Conservation (phyloP, 768 basidiomycete genomes). For the Phanerochaete sordida region DNA sequence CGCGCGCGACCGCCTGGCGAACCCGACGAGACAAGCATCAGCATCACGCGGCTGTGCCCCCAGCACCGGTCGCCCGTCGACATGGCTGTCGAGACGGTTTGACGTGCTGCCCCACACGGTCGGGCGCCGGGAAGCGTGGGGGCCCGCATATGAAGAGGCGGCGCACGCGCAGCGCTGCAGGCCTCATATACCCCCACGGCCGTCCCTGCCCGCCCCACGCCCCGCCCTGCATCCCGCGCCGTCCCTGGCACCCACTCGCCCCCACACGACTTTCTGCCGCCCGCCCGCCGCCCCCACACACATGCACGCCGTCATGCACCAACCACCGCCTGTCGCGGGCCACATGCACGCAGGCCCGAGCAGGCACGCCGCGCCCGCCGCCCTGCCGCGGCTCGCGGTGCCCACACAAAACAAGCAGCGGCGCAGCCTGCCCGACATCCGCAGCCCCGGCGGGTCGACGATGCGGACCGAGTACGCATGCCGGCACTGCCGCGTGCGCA, state of each 20-base stretch:
- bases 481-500: conserved; percentile 9
- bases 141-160: background rate
- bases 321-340: background rate
- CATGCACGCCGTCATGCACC: background rate
- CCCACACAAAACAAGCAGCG: background rate
- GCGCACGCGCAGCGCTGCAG: background rate
- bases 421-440: conserved; percentile 7
- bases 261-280: too few relatives aligned
- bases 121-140: background rate
- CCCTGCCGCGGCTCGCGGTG: background rate
- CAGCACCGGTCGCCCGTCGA: background rate
- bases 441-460: conserved; percentile 6
- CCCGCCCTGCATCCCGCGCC: too few relatives aligned
- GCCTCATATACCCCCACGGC: background rate
- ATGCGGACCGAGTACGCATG: conserved; percentile 6
- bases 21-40: background rate
- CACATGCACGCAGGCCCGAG: background rate
- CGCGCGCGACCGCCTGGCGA: background rate
- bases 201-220: too few relatives aligned
- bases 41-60: background rate
- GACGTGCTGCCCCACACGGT: too few relatives aligned
- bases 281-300: too few relatives aligned
- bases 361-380: background rate
- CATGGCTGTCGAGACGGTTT: background rate
- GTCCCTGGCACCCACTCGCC: too few relatives aligned